These are phyloP conservation scores for Suillus lakei DNA, from an alignment of 768 basidiomycete species.

Conservation along the genomic window DNA sequence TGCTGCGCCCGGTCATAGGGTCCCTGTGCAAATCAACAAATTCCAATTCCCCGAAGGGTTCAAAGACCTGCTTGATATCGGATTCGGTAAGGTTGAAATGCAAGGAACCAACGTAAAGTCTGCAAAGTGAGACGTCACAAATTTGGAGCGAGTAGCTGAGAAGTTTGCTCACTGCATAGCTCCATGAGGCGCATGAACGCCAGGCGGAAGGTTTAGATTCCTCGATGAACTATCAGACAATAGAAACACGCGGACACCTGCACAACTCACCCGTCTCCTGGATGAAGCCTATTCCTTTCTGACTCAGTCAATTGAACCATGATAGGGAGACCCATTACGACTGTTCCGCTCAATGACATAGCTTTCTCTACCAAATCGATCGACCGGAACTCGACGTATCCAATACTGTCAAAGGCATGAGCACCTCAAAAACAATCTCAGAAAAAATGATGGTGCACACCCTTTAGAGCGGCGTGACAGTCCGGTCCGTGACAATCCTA, in stretches of 20 bases:
- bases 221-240: constrained; percentile 39
- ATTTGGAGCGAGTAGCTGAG: not conserved
- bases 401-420: constrained; percentile 65
- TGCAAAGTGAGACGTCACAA: constrained; percentile 34
- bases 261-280: constrained; percentile 78
- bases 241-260: constrained; percentile 10
- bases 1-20: constrained; percentile 92
- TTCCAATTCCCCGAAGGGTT: constrained; percentile 97
- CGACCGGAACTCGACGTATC: constrained; percentile 95
- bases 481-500: constrained; percentile 93
- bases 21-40: constrained; percentile 98
- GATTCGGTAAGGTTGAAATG: constrained; percentile 97
- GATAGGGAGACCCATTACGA: constrained; percentile 98
- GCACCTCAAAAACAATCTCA: not conserved
- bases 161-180: constrained; percentile 75
- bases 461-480: constrained; percentile 97
- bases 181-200: constrained; percentile 79
- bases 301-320: constrained; percentile 97
- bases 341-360: constrained; percentile 86
- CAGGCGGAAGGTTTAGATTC: constrained; percentile 83
- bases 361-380: constrained; percentile 93
- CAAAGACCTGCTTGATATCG: constrained; percentile 98
- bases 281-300: constrained; percentile 88
- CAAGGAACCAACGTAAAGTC: constrained; percentile 95
- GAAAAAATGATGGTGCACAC: constrained; percentile 49